Conservation (phyloP, 1,139 yeast genomes). For the Fermentozyma sake region DNA sequence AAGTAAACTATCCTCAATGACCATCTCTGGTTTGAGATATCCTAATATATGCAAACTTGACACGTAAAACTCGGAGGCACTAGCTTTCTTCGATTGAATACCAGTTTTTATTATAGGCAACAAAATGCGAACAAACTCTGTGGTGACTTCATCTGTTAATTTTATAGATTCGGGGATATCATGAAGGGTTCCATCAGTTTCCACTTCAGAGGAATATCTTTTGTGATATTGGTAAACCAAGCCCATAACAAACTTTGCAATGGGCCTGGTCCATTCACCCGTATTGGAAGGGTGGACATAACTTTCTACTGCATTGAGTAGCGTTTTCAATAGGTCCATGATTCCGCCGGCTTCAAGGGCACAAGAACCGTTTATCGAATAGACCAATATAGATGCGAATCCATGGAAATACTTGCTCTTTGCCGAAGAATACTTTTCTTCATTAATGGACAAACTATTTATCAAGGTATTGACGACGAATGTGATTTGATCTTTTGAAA, state of each 20-base stretch:
- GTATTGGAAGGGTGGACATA: conserved; percentile 88
- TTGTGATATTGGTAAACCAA: conserved; percentile 56
- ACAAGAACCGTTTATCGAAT: conserved; percentile 54
- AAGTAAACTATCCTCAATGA: conserved; percentile 61
- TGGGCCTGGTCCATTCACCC: conserved; percentile 78
- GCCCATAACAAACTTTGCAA: conserved; percentile 59
- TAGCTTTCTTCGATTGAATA: conserved; percentile 67
- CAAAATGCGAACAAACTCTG: conserved; percentile 51
- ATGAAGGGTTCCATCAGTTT: conserved; percentile 34
- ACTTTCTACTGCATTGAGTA: conserved; percentile 72
- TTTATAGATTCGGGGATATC: conserved; percentile 45
- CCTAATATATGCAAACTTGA: conserved; percentile 62
- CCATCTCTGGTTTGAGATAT: conserved; percentile 54
- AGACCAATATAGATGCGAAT: conserved; percentile 59
- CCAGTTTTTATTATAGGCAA: conserved; percentile 64
- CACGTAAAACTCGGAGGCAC: conserved; percentile 57
- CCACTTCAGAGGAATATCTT: conserved; percentile 47
- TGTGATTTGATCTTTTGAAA: conserved; percentile 56
- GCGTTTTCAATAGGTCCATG: conserved; percentile 48
- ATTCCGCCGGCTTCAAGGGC: conserved; percentile 42
- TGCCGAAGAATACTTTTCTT: conserved; percentile 34
- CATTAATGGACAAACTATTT: conserved; percentile 47
- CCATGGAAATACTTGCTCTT: conserved; percentile 50
- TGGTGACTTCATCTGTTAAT: conserved; percentile 38
- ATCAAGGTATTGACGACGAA: conserved; percentile 54